These are phyloP conservation scores for Neurospora sublineolata DNA, from an alignment of 495 filamentous ascomycete genomes.

Conservation along the genomic window DNA sequence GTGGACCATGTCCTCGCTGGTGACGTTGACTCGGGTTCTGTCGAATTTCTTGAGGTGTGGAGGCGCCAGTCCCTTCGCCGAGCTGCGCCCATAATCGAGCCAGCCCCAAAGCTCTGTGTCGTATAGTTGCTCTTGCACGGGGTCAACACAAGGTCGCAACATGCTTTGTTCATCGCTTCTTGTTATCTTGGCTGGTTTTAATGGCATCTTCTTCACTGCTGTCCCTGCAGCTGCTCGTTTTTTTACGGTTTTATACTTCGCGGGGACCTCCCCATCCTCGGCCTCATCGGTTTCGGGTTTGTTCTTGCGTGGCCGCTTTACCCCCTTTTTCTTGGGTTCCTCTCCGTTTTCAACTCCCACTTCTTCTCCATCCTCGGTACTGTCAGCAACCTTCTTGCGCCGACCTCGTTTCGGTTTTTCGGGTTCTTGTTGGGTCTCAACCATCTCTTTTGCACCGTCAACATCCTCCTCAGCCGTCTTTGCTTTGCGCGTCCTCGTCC, in stretches of 20 bases:
- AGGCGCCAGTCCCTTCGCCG: neutral
- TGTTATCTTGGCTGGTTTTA: neutral
- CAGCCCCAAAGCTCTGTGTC: neutral
- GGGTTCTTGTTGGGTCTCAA: neutral
- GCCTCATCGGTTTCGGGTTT: neutral
- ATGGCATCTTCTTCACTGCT: neutral
- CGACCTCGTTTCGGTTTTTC: neutral
- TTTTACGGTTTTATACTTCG: neutral
- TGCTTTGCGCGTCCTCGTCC: neutral
- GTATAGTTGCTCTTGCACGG: neutral
- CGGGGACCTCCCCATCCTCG: neutral
- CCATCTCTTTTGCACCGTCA: neutral
- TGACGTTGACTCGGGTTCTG: slow-evolving; percentile 35
- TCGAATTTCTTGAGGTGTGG: neutral
- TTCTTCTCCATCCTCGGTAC: neutral
- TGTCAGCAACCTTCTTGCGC: neutral
- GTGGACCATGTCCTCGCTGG: slow-evolving; percentile 47
- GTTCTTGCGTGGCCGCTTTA: neutral
- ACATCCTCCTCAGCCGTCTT: neutral
- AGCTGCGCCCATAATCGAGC: neutral
- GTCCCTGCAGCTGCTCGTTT: neutral
- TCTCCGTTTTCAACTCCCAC: neutral
- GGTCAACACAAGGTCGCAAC: neutral
- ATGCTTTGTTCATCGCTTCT: neutral
- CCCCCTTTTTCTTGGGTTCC: neutral